phyloP scores from a whole-genome alignment of 371 early-diverging fungal species.

The Lichtheimia ramosa region DNA sequence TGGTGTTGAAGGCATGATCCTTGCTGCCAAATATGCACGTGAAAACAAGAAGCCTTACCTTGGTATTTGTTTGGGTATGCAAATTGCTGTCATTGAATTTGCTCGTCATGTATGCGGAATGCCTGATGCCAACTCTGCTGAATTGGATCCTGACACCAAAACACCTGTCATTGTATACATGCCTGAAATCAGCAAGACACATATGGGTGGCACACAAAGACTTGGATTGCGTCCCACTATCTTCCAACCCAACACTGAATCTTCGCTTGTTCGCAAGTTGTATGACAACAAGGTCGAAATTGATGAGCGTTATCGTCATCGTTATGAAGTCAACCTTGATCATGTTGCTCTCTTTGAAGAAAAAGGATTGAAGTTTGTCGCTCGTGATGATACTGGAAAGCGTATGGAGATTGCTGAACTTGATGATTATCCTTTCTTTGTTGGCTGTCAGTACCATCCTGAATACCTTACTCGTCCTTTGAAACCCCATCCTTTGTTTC shows the following conservation, averaged over 20 bases:
- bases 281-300: constrained; percentile 69
- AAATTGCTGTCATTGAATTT: constrained; percentile 98
- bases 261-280: constrained; percentile 56
- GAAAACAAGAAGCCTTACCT: constrained; percentile 97
- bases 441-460: constrained; percentile 99
- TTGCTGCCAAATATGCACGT: constrained; percentile 96
- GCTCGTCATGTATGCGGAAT: constrained; percentile 94
- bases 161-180: constrained; percentile 90
- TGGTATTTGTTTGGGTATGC: constrained; percentile 99
- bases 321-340: constrained; percentile 97
- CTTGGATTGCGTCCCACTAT: too few species aligned
- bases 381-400: constrained; percentile 88
- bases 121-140: constrained; percentile 81
- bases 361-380: constrained; percentile 89
- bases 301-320: constrained; percentile 97
- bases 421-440: constrained; percentile 92
- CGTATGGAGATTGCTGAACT: constrained; percentile 98
- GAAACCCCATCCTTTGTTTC: constrained; percentile 91
- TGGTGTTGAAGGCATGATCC: constrained; percentile 97
- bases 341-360: constrained; percentile 77
- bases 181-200: constrained; percentile 92
- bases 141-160: constrained; percentile 73
- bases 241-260: constrained; percentile 70
- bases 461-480: constrained; percentile 97
- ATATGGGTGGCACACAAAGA: constrained; percentile 92